phyloP scores from a whole-genome alignment of 768 basidiomycete species.

The Hypholoma fasciculare region DNA sequence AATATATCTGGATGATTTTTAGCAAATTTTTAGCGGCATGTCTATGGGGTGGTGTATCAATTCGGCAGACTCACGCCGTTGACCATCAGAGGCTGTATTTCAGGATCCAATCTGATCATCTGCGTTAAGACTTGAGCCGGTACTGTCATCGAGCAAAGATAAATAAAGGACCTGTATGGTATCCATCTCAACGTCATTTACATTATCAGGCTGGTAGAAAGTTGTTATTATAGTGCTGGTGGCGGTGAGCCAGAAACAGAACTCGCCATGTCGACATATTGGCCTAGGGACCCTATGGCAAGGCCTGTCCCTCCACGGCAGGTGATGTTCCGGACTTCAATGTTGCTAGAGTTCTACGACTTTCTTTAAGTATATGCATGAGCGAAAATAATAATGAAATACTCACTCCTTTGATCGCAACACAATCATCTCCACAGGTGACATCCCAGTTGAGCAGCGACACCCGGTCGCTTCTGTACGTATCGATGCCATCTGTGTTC shows the following conservation, averaged over 20 bases:
- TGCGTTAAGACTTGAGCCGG: constrained; percentile 12
- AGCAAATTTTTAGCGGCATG: constrained; percentile 2
- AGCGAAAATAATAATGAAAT: background rate
- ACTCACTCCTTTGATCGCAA: constrained; percentile 62
- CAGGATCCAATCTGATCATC: constrained; percentile 47
- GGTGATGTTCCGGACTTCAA: constrained; percentile 46
- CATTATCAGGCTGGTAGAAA: constrained; percentile 46
- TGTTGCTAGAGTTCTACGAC: constrained; percentile 52
- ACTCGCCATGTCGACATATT: constrained; percentile 51
- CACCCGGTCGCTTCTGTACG: constrained; percentile 50
- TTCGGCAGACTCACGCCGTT: constrained; percentile 38
- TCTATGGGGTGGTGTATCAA: background rate
- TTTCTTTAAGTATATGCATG: background rate
- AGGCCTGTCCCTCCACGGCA: constrained; percentile 65
- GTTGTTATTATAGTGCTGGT: background rate
- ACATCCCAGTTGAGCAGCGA: constrained; percentile 57
- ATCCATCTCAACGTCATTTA: constrained; percentile 50
- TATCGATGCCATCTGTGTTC: constrained; percentile 64
- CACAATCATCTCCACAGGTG: constrained; percentile 61
- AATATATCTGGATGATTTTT: constrained; percentile 40
- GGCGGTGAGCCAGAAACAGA: background rate
- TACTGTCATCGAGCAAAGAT: background rate
- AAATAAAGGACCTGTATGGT: constrained; percentile 36
- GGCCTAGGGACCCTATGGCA: constrained; percentile 61
- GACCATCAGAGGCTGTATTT: constrained; percentile 56